Conservation (phyloP, 2,329 filamentous ascomycete genomes). For the Colletotrichum cereale region DNA sequence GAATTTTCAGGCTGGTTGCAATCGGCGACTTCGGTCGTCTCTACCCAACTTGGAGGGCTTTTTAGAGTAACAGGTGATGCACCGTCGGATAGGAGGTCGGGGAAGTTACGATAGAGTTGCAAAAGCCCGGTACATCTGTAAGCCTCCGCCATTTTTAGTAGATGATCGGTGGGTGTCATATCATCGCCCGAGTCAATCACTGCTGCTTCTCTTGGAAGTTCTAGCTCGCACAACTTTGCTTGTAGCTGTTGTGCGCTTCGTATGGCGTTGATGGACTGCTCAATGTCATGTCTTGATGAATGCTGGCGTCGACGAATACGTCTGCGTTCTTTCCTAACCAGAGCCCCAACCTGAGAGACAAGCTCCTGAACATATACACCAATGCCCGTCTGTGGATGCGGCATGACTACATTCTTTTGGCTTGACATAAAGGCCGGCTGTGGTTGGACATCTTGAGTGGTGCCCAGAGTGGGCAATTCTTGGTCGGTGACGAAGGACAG, state of each 20-base stretch:
- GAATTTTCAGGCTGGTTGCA: neutral
- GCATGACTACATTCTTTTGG: slow-evolving; percentile 23
- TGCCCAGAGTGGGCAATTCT: slow-evolving; percentile 7
- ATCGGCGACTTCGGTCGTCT: slow-evolving; percentile 17
- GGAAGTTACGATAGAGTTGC: slow-evolving; percentile 52
- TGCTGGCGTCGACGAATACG: slow-evolving; percentile 43
- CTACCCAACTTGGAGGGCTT: slow-evolving; percentile 17
- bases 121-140: slow-evolving; percentile 47
- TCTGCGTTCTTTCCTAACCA: slow-evolving; percentile 44
- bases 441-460: slow-evolving; percentile 18
- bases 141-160: slow-evolving; percentile 46
- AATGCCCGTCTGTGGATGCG: slow-evolving; percentile 47
- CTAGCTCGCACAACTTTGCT: slow-evolving; percentile 20
- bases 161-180: slow-evolving; percentile 44
- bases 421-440: neutral
- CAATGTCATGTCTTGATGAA: slow-evolving; percentile 45
- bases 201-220: neutral
- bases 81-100: slow-evolving; percentile 52
- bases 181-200: slow-evolving; percentile 44
- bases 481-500: slow-evolving; percentile 45
- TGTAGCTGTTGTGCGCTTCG: slow-evolving; percentile 41
- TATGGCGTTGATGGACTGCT: slow-evolving; percentile 44
- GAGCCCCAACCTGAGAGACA: slow-evolving; percentile 44
- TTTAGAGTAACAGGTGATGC: slow-evolving; percentile 14
- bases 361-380: slow-evolving; percentile 43